These are phyloP conservation scores for Debaryomycetaceae sp. DNA, from an alignment of 1,139 yeast genomes.

Conservation along the genomic window DNA sequence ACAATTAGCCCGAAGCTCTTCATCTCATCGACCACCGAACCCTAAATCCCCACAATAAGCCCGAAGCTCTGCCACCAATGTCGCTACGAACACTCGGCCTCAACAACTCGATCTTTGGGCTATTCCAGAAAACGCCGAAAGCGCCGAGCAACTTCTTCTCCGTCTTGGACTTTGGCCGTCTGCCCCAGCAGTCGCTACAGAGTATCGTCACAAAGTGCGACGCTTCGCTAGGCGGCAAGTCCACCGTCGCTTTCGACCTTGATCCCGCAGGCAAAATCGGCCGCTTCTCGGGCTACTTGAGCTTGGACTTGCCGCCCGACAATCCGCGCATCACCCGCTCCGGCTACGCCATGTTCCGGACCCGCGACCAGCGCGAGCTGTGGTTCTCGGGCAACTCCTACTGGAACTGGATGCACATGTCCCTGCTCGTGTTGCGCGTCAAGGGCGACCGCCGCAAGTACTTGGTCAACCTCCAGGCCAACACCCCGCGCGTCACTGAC, in stretches of 20 bases:
- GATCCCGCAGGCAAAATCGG: slow-evolving; percentile 30
- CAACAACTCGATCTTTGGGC: slow-evolving; percentile 26
- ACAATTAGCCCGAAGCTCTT: too few species aligned
- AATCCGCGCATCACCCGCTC: slow-evolving; percentile 59
- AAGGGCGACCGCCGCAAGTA: slow-evolving; percentile 69
- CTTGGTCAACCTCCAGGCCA: slow-evolving; percentile 72
- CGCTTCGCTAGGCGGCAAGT: slow-evolving; percentile 67
- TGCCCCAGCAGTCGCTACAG: slow-evolving; percentile 28
- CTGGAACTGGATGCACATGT: slow-evolving; percentile 57
- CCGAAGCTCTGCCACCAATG: too few species aligned
- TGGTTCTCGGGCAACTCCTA: slow-evolving; percentile 35
- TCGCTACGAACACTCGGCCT: slow-evolving; percentile 35
- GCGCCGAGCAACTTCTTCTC: slow-evolving; percentile 20
- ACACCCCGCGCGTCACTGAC: slow-evolving; percentile 68
- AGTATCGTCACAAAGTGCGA: slow-evolving; percentile 56
- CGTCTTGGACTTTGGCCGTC: slow-evolving; percentile 45
- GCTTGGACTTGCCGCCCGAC: slow-evolving; percentile 63
- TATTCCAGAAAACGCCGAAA: slow-evolving; percentile 18
- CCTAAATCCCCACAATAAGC: too few species aligned
- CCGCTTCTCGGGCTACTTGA: slow-evolving; percentile 61
- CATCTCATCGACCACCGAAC: too few species aligned
- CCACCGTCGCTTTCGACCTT: slow-evolving; percentile 47
- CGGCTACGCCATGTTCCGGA: slow-evolving; percentile 85
- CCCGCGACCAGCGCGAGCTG: slow-evolving; percentile 48
- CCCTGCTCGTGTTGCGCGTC: slow-evolving; percentile 57